Conservation (phyloP, 2,329 filamentous ascomycete species). For the Stagonosporopsis cucurbitacearum region DNA sequence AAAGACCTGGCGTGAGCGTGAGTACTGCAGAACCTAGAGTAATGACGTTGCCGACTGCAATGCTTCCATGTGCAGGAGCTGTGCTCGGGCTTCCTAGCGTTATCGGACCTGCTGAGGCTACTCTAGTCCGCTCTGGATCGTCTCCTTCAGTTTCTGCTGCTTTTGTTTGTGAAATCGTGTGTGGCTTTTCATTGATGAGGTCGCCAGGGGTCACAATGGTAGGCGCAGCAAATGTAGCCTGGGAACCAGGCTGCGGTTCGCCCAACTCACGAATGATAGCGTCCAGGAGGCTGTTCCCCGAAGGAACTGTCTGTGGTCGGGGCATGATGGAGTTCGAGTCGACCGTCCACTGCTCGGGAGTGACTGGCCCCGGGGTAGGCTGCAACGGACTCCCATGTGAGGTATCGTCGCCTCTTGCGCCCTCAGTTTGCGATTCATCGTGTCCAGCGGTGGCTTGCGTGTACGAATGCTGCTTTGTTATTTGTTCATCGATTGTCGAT, state of each 20-base stretch:
- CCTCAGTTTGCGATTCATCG: not conserved
- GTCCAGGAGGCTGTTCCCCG: slow-evolving; percentile 22
- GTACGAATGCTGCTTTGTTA: not conserved
- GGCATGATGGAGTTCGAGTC: not conserved
- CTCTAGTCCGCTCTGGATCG: not conserved
- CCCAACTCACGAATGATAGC: slow-evolving; percentile 28
- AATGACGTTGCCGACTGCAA: slow-evolving; percentile 17
- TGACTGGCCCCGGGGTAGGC: not conserved
- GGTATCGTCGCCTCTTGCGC: not conserved
- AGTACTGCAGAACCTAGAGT: slow-evolving; percentile 28
- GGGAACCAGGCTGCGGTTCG: slow-evolving; percentile 11
- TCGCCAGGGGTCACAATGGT: not conserved
- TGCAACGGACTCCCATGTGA: not conserved
- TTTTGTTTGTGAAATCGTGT: not conserved
- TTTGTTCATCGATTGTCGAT: not conserved
- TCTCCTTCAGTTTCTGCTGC: not conserved
- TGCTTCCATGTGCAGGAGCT: not conserved
- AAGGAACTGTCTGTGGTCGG: slow-evolving; percentile 1
- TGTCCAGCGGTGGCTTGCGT: not conserved
- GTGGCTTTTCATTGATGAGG: not conserved
- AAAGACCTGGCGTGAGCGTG: slow-evolving; percentile 38
- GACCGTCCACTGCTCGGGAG: not conserved
- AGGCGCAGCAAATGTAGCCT: slow-evolving; percentile 10
- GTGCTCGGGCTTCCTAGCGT: not conserved
- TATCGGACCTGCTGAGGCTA: too few species aligned